Evolutionary conservation across 352 stramenopile genomes (phyloP).

Genomic region (Globisporangium nodosum): DNA sequence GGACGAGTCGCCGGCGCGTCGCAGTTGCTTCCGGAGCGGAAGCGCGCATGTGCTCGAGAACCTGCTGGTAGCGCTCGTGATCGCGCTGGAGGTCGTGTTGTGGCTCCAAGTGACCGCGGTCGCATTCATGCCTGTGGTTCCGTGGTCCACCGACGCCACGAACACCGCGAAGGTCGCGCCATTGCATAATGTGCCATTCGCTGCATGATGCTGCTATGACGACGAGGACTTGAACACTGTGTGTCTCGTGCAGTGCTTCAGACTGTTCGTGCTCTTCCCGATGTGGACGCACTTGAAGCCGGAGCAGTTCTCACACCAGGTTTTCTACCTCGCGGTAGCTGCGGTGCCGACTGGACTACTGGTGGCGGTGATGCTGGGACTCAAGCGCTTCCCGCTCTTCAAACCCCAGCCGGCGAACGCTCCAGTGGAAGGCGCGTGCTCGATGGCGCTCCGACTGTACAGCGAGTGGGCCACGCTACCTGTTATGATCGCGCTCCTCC

Average conservation of each 20-base stretch:
- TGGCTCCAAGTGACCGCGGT: slow-evolving; percentile 46
- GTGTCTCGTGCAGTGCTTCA: slow-evolving; percentile 18
- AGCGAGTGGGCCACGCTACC: slow-evolving; percentile 46
- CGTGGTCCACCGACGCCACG: slow-evolving; percentile 35
- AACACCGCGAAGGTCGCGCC: slow-evolving; percentile 20
- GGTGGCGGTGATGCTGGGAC: slow-evolving; percentile 24
- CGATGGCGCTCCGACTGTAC: slow-evolving; percentile 42
- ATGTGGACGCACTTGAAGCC: slow-evolving; percentile 40
- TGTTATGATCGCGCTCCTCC: slow-evolving; percentile 41
- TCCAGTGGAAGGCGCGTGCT: slow-evolving; percentile 45
- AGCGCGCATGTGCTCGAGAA: slow-evolving; percentile 23
- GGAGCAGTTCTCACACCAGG: slow-evolving; percentile 20
- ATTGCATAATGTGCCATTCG: too few relatives aligned
- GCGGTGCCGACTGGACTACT: slow-evolving; percentile 33
- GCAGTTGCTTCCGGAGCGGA: slow-evolving; percentile 16
- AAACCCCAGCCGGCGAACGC: slow-evolving; percentile 44
- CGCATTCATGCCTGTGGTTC: slow-evolving; percentile 42
- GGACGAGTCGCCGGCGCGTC: not conserved
- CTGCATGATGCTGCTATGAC: not conserved
- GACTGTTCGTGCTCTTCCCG: slow-evolving; percentile 36
- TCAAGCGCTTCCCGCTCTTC: slow-evolving; percentile 55
- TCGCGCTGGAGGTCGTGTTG: slow-evolving; percentile 36
- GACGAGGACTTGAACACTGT: not conserved
- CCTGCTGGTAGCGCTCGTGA: slow-evolving; percentile 21
- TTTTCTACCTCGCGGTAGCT: slow-evolving; percentile 36